These are phyloP conservation scores for Torulaspora delbrueckii DNA, from an alignment of 805 yeast genomes.

Conservation along the genomic window DNA sequence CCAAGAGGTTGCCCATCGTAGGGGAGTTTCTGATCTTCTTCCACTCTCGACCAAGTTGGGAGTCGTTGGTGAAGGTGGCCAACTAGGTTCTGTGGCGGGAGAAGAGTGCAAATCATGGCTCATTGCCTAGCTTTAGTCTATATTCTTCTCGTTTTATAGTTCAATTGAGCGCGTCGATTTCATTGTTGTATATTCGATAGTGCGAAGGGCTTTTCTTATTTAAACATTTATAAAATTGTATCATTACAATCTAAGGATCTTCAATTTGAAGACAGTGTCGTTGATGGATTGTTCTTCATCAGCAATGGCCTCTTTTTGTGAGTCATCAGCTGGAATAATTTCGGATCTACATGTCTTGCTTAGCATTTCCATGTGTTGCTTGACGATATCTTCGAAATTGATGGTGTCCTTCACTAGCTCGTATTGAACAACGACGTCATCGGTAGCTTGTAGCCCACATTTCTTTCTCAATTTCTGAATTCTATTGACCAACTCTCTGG, in stretches of 20 bases:
- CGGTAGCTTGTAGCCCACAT: slow-evolving; percentile 90
- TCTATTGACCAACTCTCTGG: slow-evolving; percentile 94
- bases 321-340: slow-evolving; percentile 41
- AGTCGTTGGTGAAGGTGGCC: neutral
- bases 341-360: slow-evolving; percentile 69
- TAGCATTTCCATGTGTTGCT: slow-evolving; percentile 61
- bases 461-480: slow-evolving; percentile 96
- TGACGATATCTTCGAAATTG: slow-evolving; percentile 56
- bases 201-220: neutral
- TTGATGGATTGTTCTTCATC: slow-evolving; percentile 85
- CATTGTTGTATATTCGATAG: neutral
- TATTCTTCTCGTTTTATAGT: neutral
- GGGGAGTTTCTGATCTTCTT: neutral
- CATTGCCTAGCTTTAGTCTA: neutral
- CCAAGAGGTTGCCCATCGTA: neutral
- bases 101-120: neutral
- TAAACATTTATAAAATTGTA: slow-evolving; percentile 3
- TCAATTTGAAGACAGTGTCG: slow-evolving; percentile 71
- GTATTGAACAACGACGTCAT: slow-evolving; percentile 87
- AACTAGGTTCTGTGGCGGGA: neutral
- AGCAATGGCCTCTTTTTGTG: slow-evolving; percentile 53
- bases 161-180: neutral
- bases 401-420: slow-evolving; percentile 58
- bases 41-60: neutral
- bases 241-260: slow-evolving; percentile 61